Evolutionary conservation across 2,329 filamentous ascomycete species (phyloP), one percentile per base, ranked within the genome.

Genomic region (Botrytis tulipae): DNA sequence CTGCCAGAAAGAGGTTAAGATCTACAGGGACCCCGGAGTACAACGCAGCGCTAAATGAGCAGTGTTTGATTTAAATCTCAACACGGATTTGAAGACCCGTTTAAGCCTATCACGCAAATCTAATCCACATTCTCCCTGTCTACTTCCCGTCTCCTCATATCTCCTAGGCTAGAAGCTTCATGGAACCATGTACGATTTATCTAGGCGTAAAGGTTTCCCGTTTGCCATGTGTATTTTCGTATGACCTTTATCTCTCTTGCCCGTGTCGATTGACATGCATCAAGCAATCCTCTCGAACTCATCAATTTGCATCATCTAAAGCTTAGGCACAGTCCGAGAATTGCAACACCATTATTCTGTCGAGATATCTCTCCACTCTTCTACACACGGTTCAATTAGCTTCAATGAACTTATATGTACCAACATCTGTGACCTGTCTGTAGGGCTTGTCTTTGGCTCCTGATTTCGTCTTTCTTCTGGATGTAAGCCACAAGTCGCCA

Each of bases 321-420:
- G 18, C 48, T 54, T n/a, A 44, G 35, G 18, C 12, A 10, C 18
- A 42, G 48, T 18, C 35, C 12, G 35, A 68, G n/a, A 10, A 42
- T n/a, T 68, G 48, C 20, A 42, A 29, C 35, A 68, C 57, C 42
- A 9, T 57, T 42, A 57, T 68, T 57, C 48, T 32, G 37, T 67
- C 46, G 37, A 54, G 32, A 29, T 29, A 68, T 57, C 66, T 57
- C 48, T 68, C 66, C 66, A 68, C 48, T 68, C 48, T 68, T 57
- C 35, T 42, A 9, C 35, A 42, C 48, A 57, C 18, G 35, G 25
- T 54, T 42, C 35, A 57, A 25, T 32, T 57, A 32, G 48, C 25
- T 57, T 57, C 48, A 25, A 68, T 68, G 66, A 57, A 42, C 48
- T 68, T 57, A 68, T 68, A 68, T 68, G 25, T 57, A 42, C 48